Evolutionary conservation across 257 asterid species (phyloP).

Genomic region (Nicotiana tabacum): DNA sequence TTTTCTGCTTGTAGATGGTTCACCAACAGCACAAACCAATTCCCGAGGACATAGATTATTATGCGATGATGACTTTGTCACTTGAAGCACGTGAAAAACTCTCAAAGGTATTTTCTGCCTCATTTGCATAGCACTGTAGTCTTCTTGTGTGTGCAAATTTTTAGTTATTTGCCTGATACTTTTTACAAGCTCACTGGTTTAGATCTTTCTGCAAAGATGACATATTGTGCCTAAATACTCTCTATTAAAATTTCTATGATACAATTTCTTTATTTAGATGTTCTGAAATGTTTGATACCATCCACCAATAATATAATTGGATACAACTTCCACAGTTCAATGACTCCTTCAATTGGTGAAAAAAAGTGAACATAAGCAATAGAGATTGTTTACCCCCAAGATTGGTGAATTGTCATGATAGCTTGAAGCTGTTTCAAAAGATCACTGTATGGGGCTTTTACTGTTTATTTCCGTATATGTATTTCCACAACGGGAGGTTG

Average conservation of each 20-base stretch:
- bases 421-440: too few relatives aligned
- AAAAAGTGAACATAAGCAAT: too few relatives aligned
- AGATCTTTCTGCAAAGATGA: background rate
- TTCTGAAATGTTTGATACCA: background rate
- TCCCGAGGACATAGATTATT: constrained; percentile 73
- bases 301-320: background rate
- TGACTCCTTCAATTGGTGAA: too few relatives aligned
- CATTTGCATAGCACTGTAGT: background rate
- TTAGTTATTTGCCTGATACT: background rate
- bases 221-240: background rate
- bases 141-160: background rate
- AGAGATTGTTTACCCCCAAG: too few relatives aligned
- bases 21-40: constrained; percentile 78
- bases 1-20: constrained; percentile 58
- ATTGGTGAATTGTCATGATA: too few relatives aligned
- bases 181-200: background rate
- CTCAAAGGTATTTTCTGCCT: constrained; percentile 57
- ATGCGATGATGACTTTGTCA: constrained; percentile 71
- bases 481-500: too few relatives aligned
- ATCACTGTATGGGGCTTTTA: too few relatives aligned
- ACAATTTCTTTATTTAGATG: background rate
- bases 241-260: background rate
- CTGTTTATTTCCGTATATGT: too few relatives aligned
- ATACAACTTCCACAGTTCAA: background rate
- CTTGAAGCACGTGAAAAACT: constrained; percentile 93